Conservation (phyloP, 2,329 filamentous ascomycete genomes). For the Fusarium nygamai region DNA sequence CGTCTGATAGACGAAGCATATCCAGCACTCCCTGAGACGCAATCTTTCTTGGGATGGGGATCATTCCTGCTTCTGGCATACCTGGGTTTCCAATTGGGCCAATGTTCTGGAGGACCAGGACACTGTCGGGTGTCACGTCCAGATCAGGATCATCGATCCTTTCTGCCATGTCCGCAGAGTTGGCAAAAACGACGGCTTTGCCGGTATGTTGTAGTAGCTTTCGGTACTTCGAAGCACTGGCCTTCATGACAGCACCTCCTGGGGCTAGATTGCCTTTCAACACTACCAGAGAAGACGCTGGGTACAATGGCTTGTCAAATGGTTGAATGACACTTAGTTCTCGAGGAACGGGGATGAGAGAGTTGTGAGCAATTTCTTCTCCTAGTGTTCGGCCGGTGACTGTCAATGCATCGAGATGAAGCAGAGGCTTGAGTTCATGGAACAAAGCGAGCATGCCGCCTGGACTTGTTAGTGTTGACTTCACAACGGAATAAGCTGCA, state of each 20-base stretch:
- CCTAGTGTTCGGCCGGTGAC: slow-evolving; percentile 87
- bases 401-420: slow-evolving; percentile 81
- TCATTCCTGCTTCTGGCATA: slow-evolving; percentile 84
- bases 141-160: slow-evolving; percentile 68
- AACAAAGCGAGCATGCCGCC: slow-evolving; percentile 87
- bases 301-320: slow-evolving; percentile 72
- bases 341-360: slow-evolving; percentile 62
- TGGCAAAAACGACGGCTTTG: slow-evolving; percentile 71
- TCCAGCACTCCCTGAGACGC: slow-evolving; percentile 80
- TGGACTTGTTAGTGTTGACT: not conserved
- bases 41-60: slow-evolving; percentile 77
- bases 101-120: slow-evolving; percentile 87
- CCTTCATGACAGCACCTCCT: slow-evolving; percentile 86
- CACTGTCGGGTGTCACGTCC: slow-evolving; percentile 67
- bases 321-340: slow-evolving; percentile 68
- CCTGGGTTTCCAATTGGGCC: slow-evolving; percentile 90
- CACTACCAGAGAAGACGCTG: slow-evolving; percentile 82
- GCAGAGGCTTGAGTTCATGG: slow-evolving; percentile 78
- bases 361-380: slow-evolving; percentile 77
- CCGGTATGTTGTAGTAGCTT: slow-evolving; percentile 59
- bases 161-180: slow-evolving; percentile 77
- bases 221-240: slow-evolving; percentile 84
- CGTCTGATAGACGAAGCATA: slow-evolving; percentile 86
- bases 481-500: fast-evolving
- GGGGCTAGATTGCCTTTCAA: slow-evolving; percentile 86